Conservation (phyloP, 2,329 filamentous ascomycete species). For the Emergomyces pasteurianus region DNA sequence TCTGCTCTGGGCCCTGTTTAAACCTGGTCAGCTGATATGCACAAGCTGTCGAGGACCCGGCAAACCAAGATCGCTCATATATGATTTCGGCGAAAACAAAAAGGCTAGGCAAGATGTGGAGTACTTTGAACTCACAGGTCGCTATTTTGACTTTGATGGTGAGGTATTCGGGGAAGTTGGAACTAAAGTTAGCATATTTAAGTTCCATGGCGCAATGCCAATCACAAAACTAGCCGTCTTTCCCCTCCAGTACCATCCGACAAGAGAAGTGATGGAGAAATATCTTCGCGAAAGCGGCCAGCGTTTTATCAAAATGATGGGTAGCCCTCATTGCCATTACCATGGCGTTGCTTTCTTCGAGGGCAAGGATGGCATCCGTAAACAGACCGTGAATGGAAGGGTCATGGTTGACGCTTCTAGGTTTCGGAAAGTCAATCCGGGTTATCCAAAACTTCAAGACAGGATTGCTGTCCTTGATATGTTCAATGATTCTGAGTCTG, state of each 20-base stretch:
- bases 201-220: constrained; percentile 19
- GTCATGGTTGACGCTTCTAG: neutral
- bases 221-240: constrained; percentile 22
- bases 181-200: constrained; percentile 14
- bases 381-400: neutral
- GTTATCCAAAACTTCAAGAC: neutral
- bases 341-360: constrained; percentile 19
- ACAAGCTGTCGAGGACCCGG: constrained; percentile 16
- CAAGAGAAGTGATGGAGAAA: constrained; percentile 11
- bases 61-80: constrained; percentile 14
- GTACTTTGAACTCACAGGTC: constrained; percentile 17
- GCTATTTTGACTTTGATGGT: constrained; percentile 21
- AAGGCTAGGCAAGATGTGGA: constrained; percentile 10
- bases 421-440: neutral
- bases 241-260: constrained; percentile 20
- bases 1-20: constrained; percentile 27
- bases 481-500: neutral
- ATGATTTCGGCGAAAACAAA: constrained; percentile 13
- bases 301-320: constrained; percentile 19
- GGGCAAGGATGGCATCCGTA: neutral
- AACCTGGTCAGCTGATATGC: constrained; percentile 19
- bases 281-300: constrained; percentile 16
- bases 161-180: constrained; percentile 15
- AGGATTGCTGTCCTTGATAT: neutral
- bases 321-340: constrained; percentile 18